Evolutionary conservation across 2,329 filamentous ascomycete genomes (phyloP).

Genomic region (Phyllosticta citriasiana): DNA sequence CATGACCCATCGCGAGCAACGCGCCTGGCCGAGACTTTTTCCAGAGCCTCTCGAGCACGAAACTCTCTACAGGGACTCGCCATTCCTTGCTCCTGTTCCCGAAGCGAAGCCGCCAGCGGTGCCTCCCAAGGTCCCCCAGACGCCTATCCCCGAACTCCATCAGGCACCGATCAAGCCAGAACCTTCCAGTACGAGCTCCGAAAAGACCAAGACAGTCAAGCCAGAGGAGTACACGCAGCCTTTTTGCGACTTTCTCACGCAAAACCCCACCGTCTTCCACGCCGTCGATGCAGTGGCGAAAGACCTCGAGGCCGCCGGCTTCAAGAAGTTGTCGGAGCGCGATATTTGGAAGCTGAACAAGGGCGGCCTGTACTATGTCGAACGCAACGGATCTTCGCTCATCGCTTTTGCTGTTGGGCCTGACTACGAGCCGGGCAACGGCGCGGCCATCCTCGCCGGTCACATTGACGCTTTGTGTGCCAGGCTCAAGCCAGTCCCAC

Average conservation of each 20-base stretch:
- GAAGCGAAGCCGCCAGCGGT: constrained; percentile 25
- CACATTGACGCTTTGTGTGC: constrained; percentile 91
- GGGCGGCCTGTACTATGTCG: constrained; percentile 82
- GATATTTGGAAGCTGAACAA: constrained; percentile 70
- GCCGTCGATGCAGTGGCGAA: constrained; percentile 68
- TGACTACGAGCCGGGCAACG: constrained; percentile 74
- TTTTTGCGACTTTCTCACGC: constrained; percentile 76
- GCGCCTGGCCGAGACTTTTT: constrained; percentile 14
- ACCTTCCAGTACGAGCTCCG: constrained; percentile 11
- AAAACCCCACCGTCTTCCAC: constrained; percentile 91
- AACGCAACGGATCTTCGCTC: constrained; percentile 74
- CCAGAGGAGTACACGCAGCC: constrained; percentile 58
- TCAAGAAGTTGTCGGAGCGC: constrained; percentile 67
- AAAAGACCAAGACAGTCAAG: constrained; percentile 15
- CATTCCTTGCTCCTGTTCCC: constrained; percentile 11
- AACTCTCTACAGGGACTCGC: constrained; percentile 13
- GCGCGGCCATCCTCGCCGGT: constrained; percentile 77
- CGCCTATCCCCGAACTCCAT: constrained; percentile 1
- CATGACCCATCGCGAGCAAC: background rate
- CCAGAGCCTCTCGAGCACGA: constrained; percentile 9
- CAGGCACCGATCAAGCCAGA: constrained; percentile 4
- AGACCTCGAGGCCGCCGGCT: constrained; percentile 63
- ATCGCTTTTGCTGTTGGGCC: constrained; percentile 79
- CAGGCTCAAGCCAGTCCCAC: constrained; percentile 82
- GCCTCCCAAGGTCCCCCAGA: constrained; percentile 23